Conservation (phyloP, 164 flowering plant genomes). For the Piper longum region DNA sequence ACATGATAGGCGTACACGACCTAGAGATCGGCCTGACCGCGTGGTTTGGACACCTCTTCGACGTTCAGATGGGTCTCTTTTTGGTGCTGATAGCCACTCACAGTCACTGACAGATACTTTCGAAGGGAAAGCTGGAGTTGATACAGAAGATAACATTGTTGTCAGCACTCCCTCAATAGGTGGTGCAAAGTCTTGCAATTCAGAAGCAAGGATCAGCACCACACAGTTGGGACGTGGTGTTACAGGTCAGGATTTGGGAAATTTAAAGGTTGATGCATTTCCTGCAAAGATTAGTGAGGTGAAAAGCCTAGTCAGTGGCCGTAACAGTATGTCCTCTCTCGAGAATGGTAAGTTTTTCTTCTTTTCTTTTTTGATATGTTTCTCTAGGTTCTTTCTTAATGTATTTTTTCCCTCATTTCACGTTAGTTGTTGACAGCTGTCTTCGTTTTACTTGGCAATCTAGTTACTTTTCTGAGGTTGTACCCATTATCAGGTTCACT, state of each 20-base stretch:
- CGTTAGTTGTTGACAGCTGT: background rate
- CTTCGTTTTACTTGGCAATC: background rate
- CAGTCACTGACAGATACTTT: conserved; percentile 22
- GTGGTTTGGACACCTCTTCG: conserved; percentile 75
- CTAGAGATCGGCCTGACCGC: conserved; percentile 76
- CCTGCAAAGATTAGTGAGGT: conserved; percentile 26
- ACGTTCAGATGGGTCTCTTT: conserved; percentile 57
- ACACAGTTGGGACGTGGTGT: conserved; percentile 13
- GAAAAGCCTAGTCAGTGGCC: conserved; percentile 37
- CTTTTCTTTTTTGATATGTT: background rate
- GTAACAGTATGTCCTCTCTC: conserved; percentile 21
- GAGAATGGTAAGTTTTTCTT: conserved; percentile 30
- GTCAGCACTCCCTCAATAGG: conserved; percentile 2
- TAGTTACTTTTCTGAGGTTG: background rate
- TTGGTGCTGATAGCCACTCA: conserved; percentile 46
- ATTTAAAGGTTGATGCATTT: conserved; percentile 23
- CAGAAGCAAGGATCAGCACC: conserved; percentile 6
- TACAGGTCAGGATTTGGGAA: conserved; percentile 15
- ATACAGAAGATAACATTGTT: conserved; percentile 3
- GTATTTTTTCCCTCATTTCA: background rate
- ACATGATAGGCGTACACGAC: conserved; percentile 51
- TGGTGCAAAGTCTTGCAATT: conserved; percentile 7
- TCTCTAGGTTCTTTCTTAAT: background rate
- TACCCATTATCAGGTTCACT: conserved; percentile 15
- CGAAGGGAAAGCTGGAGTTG: conserved; percentile 12